phyloP scores from a whole-genome alignment of 2,329 filamentous ascomycete genomes.

The Chaetothyriales sp. region DNA sequence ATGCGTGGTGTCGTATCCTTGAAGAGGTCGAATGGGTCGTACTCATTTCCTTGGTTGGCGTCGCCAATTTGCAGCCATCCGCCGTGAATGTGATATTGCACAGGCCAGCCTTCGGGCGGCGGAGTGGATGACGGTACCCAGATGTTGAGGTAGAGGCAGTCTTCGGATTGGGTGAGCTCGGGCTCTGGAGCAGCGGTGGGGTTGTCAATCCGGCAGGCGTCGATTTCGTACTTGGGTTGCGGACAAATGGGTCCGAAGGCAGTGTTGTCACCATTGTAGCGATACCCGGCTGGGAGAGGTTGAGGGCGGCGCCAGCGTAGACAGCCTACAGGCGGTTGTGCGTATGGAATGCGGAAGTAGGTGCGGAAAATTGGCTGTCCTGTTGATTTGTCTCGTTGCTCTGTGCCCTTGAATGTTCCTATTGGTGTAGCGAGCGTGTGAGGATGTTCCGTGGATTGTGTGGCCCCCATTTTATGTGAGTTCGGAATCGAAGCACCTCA shows the following conservation, averaged over 20 bases:
- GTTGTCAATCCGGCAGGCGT: slow-evolving; percentile 16
- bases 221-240: slow-evolving; percentile 23
- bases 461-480: slow-evolving; percentile 9
- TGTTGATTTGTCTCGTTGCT: slow-evolving; percentile 7
- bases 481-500: neutral
- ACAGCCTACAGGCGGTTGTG: slow-evolving; percentile 26
- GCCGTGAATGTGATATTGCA: slow-evolving; percentile 28
- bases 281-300: slow-evolving; percentile 21
- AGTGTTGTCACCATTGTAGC: slow-evolving; percentile 27
- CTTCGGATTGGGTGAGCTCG: slow-evolving; percentile 28
- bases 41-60: slow-evolving; percentile 29
- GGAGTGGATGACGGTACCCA: slow-evolving; percentile 30
- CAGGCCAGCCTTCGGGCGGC: slow-evolving; percentile 20
- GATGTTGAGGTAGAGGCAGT: slow-evolving; percentile 38
- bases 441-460: slow-evolving; percentile 12
- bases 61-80: slow-evolving; percentile 38
- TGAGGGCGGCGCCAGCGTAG: slow-evolving; percentile 29
- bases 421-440: slow-evolving; percentile 12
- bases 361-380: slow-evolving; percentile 18
- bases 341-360: slow-evolving; percentile 28
- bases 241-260: slow-evolving; percentile 28
- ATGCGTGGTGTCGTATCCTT: slow-evolving; percentile 23
- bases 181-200: slow-evolving; percentile 18
- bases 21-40: slow-evolving; percentile 34
- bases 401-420: slow-evolving; percentile 13